phyloP scores from a whole-genome alignment of 1,284 basidiomycete genomes.

The Melanopsichium pennsylvanicum region DNA sequence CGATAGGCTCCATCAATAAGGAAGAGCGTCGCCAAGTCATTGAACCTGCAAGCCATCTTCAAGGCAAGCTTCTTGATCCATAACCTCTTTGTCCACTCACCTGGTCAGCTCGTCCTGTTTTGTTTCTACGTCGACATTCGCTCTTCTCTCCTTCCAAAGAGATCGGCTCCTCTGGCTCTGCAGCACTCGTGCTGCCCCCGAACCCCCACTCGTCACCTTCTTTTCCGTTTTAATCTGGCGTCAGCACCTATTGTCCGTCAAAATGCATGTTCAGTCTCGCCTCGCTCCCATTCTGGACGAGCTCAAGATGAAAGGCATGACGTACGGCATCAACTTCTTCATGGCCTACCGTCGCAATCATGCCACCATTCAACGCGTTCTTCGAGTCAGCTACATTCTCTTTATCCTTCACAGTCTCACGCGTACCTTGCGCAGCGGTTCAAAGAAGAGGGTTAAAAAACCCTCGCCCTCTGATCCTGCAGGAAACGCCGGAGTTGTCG shows the following conservation, averaged over 20 bases:
- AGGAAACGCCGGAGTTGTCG: constrained; percentile 24
- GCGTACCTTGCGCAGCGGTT: constrained; percentile 43
- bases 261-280: constrained; percentile 59
- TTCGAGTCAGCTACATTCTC: constrained; percentile 50
- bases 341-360: constrained; percentile 58
- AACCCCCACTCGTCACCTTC: too few relatives aligned
- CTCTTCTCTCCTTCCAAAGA: too few relatives aligned
- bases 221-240: too few relatives aligned
- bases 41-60: too few relatives aligned
- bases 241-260: background rate
- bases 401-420: constrained; percentile 49
- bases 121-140: too few relatives aligned
- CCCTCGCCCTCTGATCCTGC: constrained; percentile 6
- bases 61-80: too few relatives aligned
- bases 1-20: too few relatives aligned
- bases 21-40: too few relatives aligned
- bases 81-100: too few relatives aligned
- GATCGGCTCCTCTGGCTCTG: too few relatives aligned
- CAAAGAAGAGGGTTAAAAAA: constrained; percentile 47
- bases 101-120: too few relatives aligned
- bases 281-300: constrained; percentile 47
- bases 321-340: constrained; percentile 42
- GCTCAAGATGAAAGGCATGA: constrained; percentile 53
- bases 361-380: constrained; percentile 50
- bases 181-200: too few relatives aligned